Percentiles rank a stretch among this genome's conserved stretches.
These are phyloP conservation scores for Saccharomyces hybrid DNA, from an alignment of 1,139 yeast species.

Conservation along the genomic window DNA sequence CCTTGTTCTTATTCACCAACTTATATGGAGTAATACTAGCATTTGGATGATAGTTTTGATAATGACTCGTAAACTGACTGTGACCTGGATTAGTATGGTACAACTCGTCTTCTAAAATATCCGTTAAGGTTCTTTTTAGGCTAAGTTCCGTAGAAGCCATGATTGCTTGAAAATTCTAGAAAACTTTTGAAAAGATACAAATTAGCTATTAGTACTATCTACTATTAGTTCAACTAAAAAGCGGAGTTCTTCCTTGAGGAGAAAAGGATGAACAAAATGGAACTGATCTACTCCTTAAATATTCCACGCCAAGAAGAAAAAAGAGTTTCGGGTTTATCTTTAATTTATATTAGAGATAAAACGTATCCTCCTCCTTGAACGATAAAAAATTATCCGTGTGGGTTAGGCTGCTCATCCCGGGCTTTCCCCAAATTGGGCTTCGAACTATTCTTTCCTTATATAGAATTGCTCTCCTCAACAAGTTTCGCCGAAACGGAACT, in stretches of 20 bases:
- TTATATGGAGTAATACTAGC: neutral
- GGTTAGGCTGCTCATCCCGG: neutral
- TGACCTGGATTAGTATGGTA: constrained; percentile 32
- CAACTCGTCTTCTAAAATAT: constrained; percentile 59
- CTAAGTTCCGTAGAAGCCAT: constrained; percentile 28
- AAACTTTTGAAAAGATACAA: neutral
- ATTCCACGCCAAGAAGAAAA: neutral
- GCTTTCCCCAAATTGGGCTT: neutral
- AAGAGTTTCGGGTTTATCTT: neutral
- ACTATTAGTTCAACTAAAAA: neutral
- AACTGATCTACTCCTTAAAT: neutral
- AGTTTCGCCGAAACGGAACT: neutral
- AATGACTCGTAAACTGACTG: neutral
- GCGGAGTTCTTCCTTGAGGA: neutral
- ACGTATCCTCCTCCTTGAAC: neutral
- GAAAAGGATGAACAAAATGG: neutral
- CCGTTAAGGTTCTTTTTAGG: constrained; percentile 43
- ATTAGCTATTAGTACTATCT: neutral
- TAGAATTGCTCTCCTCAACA: constrained; percentile 1
- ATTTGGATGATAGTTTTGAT: neutral
- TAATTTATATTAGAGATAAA: neutral
- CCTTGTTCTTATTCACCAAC: neutral
- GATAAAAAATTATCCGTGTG: neutral
- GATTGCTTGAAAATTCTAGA: neutral
- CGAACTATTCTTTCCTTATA: neutral